Percentiles rank a stretch among this genome's conserved stretches.
phyloP scores from a whole-genome alignment of 768 basidiomycete species.

The Vishniacozyma victoriae region DNA sequence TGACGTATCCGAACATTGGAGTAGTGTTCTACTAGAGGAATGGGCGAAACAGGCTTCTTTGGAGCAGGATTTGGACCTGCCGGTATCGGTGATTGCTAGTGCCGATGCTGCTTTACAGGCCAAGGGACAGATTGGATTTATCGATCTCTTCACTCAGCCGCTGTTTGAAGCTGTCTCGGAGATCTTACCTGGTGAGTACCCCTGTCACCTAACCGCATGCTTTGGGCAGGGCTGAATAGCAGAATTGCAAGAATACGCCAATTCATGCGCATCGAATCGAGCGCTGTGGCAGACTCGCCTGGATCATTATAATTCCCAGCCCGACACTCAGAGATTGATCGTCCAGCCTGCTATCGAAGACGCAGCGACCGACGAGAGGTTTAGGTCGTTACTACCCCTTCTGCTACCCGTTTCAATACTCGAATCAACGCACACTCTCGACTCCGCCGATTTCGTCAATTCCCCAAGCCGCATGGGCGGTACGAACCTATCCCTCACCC shows the following conservation, averaged over 20 bases:
- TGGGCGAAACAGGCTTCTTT: constrained; percentile 86
- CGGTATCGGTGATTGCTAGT: constrained; percentile 56
- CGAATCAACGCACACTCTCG: not conserved
- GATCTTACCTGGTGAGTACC: constrained; percentile 65
- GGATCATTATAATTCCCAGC: constrained; percentile 43
- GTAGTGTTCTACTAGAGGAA: constrained; percentile 75
- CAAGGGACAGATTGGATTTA: constrained; percentile 81
- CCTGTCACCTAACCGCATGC: too few species aligned
- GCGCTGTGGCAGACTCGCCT: constrained; percentile 60
- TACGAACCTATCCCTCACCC: too few species aligned
- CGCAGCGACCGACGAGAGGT: constrained; percentile 49
- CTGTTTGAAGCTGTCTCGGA: constrained; percentile 68
- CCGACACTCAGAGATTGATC: constrained; percentile 16
- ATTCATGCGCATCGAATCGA: constrained; percentile 66
- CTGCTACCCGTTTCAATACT: constrained; percentile 53
- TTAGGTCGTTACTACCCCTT: constrained; percentile 57
- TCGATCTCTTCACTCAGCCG: constrained; percentile 72
- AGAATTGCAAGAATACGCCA: constrained; percentile 66
- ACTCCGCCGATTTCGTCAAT: not conserved
- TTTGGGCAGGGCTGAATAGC: not conserved
- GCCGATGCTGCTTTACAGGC: constrained; percentile 63
- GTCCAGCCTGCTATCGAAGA: constrained; percentile 33
- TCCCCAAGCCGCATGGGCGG: too few species aligned
- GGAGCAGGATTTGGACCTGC: constrained; percentile 70
- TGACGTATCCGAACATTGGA: constrained; percentile 88